Conservation (phyloP, 1,139 yeast species). For the Meyerozyma smithsonii region DNA sequence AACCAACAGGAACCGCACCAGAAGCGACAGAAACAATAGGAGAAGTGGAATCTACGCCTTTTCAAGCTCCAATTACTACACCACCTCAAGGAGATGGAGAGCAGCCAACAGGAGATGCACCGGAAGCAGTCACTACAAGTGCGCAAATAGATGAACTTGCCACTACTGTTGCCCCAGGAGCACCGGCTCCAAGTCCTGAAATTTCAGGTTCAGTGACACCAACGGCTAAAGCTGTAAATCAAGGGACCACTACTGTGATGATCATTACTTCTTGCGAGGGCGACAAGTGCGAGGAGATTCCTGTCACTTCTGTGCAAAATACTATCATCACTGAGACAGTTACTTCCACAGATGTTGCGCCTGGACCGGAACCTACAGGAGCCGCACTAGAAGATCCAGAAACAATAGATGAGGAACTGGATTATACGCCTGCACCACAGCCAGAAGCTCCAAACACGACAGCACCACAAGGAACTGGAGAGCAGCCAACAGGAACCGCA, state of each 20-base stretch:
- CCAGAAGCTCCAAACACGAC: neutral
- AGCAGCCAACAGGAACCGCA: neutral
- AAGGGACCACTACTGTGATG: neutral
- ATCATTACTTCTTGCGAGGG: conserved; percentile 2
- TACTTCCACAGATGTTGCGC: neutral
- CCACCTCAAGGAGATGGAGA: no score
- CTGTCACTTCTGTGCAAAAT: neutral
- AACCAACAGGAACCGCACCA: no score
- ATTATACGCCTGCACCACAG: neutral
- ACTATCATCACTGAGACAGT: conserved; percentile 1
- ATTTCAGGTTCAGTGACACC: no score
- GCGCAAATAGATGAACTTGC: neutral
- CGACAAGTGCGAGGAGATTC: neutral
- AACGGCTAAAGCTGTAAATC: neutral
- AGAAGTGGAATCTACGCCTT: neutral
- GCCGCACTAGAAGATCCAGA: no score
- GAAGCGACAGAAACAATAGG: neutral
- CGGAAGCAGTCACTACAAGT: neutral
- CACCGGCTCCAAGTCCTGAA: no score
- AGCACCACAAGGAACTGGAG: no score
- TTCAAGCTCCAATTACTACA: neutral
- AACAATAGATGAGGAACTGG: neutral
- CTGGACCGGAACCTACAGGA: neutral
- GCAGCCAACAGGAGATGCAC: neutral
- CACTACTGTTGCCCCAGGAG: neutral